These are phyloP conservation scores for Penicillium sp. DNA, from an alignment of 2,329 filamentous ascomycete genomes.

Conservation along the genomic window DNA sequence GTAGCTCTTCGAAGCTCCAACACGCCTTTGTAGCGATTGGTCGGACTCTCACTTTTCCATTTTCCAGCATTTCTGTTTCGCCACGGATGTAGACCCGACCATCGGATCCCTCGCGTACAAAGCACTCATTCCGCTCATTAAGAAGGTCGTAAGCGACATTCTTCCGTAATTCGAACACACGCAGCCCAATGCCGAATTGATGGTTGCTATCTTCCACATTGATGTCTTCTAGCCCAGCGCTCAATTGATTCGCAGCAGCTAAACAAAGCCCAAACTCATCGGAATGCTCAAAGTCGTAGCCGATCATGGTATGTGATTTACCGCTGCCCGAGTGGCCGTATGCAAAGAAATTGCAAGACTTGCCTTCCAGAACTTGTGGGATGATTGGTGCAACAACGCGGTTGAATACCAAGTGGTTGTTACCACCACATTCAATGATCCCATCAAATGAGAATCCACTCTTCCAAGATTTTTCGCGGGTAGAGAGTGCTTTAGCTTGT, in stretches of 20 bases:
- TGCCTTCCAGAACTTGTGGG: slow-evolving; percentile 34
- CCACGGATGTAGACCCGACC: slow-evolving; percentile 44
- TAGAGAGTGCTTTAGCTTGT: background rate
- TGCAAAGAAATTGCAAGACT: slow-evolving; percentile 44
- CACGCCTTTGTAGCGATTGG: slow-evolving; percentile 33
- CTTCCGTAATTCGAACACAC: slow-evolving; percentile 44
- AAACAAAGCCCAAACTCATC: slow-evolving; percentile 41
- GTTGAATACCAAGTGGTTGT: slow-evolving; percentile 31
- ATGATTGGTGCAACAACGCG: slow-evolving; percentile 35
- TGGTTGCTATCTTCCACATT: slow-evolving; percentile 18
- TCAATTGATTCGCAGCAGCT: slow-evolving; percentile 34
- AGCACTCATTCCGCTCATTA: slow-evolving; percentile 39
- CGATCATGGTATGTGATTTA: slow-evolving; percentile 45
- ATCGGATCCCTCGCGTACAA: slow-evolving; percentile 44
- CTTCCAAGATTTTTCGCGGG: slow-evolving; percentile 21
- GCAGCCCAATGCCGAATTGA: slow-evolving; percentile 37
- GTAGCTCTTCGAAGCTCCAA: slow-evolving; percentile 39
- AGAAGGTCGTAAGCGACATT: slow-evolving; percentile 46
- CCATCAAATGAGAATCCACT: slow-evolving; percentile 24
- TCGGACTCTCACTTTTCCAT: slow-evolving; percentile 43
- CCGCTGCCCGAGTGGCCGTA: slow-evolving; percentile 47
- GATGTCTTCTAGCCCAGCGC: slow-evolving; percentile 23
- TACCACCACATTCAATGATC: slow-evolving; percentile 22
- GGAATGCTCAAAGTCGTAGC: slow-evolving; percentile 40
- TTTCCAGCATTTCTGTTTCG: slow-evolving; percentile 41